A percentile compares a stretch with the other conserved stretches of the same genome.
Conservation (phyloP, 352 stramenopile genomes). For the Phytophthora megakarya region DNA sequence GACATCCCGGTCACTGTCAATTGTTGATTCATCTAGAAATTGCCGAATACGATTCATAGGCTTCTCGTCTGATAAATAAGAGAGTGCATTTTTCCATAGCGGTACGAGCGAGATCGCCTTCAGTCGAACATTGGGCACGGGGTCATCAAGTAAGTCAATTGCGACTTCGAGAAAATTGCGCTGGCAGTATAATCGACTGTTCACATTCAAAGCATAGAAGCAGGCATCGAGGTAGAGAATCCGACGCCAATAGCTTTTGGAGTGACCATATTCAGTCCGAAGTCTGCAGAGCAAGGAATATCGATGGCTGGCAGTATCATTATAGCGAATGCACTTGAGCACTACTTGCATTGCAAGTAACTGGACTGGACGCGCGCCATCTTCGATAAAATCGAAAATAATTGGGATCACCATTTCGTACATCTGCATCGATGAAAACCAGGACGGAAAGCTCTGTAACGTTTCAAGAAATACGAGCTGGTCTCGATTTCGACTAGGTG, state of each 20-base stretch:
- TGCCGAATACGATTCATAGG: slow-evolving; percentile 70
- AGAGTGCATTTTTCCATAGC: slow-evolving; percentile 65
- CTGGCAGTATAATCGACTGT: slow-evolving; percentile 78
- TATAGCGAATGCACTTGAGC: slow-evolving; percentile 72
- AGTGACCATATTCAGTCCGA: slow-evolving; percentile 72
- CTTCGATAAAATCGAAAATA: slow-evolving; percentile 79
- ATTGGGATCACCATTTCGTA: slow-evolving; percentile 80
- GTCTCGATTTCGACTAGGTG: slow-evolving; percentile 68
- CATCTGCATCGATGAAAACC: slow-evolving; percentile 63
- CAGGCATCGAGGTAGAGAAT: slow-evolving; percentile 79
- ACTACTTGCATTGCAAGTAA: slow-evolving; percentile 64
- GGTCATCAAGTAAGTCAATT: slow-evolving; percentile 76
- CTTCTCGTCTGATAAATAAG: slow-evolving; percentile 68
- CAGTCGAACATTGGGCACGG: slow-evolving; percentile 75
- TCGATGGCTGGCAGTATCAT: slow-evolving; percentile 69
- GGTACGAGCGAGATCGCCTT: slow-evolving; percentile 71
- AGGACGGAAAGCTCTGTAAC: slow-evolving; percentile 60
- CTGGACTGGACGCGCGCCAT: slow-evolving; percentile 76
- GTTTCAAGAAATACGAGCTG: slow-evolving; percentile 71
- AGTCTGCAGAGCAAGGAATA: slow-evolving; percentile 73
- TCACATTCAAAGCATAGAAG: slow-evolving; percentile 57
- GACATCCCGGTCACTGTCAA: slow-evolving; percentile 75
- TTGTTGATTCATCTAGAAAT: slow-evolving; percentile 63
- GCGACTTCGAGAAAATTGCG: slow-evolving; percentile 78
- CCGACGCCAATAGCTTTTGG: slow-evolving; percentile 76